Evolutionary conservation across 495 filamentous ascomycete genomes (phyloP).

Genomic region (Xylaria castorea): DNA sequence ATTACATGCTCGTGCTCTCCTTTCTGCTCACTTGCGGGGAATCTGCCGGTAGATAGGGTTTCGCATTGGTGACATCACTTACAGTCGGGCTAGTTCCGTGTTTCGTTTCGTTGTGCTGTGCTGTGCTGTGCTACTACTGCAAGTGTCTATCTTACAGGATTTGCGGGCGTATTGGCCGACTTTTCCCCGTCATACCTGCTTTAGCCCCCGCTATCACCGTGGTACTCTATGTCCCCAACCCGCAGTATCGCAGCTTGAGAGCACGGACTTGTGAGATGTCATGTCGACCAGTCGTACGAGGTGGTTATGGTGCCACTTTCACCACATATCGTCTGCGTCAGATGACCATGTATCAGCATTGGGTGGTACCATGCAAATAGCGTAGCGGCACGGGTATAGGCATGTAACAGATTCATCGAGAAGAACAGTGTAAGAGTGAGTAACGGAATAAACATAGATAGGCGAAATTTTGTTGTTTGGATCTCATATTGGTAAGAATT

Average conservation of each 20-base stretch:
- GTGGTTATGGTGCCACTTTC: slow-evolving; percentile 1
- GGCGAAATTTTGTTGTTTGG: not conserved
- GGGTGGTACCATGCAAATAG: not conserved
- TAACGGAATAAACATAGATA: not conserved
- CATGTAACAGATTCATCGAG: not conserved
- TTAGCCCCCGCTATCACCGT: not conserved
- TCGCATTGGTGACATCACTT: not conserved
- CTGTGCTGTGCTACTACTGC: not conserved
- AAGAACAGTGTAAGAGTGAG: not conserved
- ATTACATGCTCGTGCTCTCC: not conserved
- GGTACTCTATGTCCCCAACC: not conserved
- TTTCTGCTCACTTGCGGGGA: not conserved
- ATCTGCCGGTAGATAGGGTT: not conserved
- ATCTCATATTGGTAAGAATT: not conserved
- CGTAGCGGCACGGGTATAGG: too few relatives aligned
- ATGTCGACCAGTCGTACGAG: not conserved
- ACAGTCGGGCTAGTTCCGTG: not conserved
- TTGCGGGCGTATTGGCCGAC: not conserved
- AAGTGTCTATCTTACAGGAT: slow-evolving; percentile 15
- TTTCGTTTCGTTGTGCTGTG: too few relatives aligned
- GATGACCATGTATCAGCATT: slow-evolving; percentile 9
- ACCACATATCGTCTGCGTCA: slow-evolving; percentile 20
- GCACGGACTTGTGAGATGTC: not conserved
- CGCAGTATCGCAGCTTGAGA: not conserved
- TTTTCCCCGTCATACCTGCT: not conserved